Evolutionary conservation across 2,329 filamentous ascomycete species (phyloP), one percentile per base, ranked within the genome.

Genomic region (Aureobasidium subglaciale): DNA sequence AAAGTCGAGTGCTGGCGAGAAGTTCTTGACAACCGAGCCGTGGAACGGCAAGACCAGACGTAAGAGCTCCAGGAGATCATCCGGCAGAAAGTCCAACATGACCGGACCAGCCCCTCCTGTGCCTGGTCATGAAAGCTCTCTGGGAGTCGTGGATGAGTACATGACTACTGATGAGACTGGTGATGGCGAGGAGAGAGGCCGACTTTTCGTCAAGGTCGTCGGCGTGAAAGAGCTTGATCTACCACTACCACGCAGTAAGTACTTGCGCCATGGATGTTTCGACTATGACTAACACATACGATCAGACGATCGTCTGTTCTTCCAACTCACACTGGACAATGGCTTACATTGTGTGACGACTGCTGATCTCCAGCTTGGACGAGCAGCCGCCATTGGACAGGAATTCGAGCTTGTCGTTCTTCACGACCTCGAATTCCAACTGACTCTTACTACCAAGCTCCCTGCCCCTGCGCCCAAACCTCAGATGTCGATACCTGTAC

Each of bases 171-270:
- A 78, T 5, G 75, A 78, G 5, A 80, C 81, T 9, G 86, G 89
- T 55, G 91, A 96, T 57, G 89, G 84, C 53, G 86, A 85, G 57
- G 93, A 99, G 72, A 80, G 93, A 63, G 93, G 93, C 9, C 80
- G 93, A 59, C 79, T 99, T 1, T 99, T 99, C 65, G 91, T 99
- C 62, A 99, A 99, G 76, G 93, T 99, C n/a, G 87, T 97, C 70
- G 91, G 92, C 41, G 90, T 97, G 61, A 97, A 97, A 70, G 91
- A 97, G 64, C 79, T 99, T 34, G 91, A 96, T 66, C 77, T 97
- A 40, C 92, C 93, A 20, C 76, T 99, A 55, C 91, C 93, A 29
- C 88, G 86, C 74, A 92, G 90, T 93, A 80, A 79, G 86, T 68
- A 30, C 16, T 22, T 30, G 16, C 24, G 24, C 11, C 10, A 11